Evolutionary conservation across 2,329 filamentous ascomycete species (phyloP).

Genomic region (Cercospora zeina): DNA sequence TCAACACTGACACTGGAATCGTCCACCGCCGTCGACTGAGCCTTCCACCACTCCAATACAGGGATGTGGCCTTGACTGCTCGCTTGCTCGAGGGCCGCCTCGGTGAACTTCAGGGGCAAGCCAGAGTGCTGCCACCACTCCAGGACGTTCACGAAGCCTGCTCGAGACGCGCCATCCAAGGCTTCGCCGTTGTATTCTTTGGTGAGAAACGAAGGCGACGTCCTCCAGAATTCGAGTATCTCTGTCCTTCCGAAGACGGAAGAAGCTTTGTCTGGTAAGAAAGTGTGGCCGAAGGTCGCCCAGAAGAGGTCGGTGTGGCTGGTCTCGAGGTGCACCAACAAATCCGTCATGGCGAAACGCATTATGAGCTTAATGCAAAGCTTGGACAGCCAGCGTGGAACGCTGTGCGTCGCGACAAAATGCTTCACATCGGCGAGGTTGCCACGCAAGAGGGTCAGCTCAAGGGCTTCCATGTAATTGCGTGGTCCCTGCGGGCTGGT

Average conservation of each 20-base stretch:
- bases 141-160: conserved; percentile 79
- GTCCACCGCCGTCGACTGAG: conserved; percentile 44
- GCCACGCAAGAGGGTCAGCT: conserved; percentile 78
- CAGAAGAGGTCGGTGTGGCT: conserved; percentile 75
- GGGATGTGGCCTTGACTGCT: conserved; percentile 79
- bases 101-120: conserved; percentile 79
- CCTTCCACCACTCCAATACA: conserved; percentile 93
- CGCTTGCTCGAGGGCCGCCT: conserved; percentile 82
- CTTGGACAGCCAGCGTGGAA: conserved; percentile 73
- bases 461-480: conserved; percentile 73
- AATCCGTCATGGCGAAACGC: conserved; percentile 79
- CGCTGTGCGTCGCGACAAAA: conserved; percentile 66
- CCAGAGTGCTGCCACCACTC: conserved; percentile 90
- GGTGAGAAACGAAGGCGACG: conserved; percentile 75
- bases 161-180: conserved; percentile 81
- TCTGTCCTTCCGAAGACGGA: conserved; percentile 80
- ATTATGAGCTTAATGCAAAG: conserved; percentile 86
- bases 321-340: conserved; percentile 71
- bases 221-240: conserved; percentile 88
- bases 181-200: conserved; percentile 85
- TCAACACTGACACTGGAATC: conserved; percentile 34
- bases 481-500: conserved; percentile 65
- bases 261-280: conserved; percentile 84
- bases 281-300: conserved; percentile 77
- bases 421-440: conserved; percentile 70